Base-by-base conservation (phyloP, 2,329 filamentous ascomycete species). In the Stagonosporopsis rhizophila region DNA sequence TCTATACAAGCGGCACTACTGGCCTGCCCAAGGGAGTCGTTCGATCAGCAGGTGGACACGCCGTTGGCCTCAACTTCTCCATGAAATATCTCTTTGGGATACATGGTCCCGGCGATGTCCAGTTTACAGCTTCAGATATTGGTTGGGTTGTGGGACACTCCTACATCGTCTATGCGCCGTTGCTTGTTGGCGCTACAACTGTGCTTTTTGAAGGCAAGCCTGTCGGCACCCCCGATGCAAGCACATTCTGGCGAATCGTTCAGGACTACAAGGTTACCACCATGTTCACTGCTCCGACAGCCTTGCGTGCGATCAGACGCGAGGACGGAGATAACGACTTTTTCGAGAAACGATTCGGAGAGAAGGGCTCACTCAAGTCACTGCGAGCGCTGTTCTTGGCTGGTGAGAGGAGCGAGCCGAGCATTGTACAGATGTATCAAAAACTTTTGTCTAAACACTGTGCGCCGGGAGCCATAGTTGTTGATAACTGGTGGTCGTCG, bases 141-240 rank as follows among this genome's bases (percentile, higher is more conserved):
- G 94, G 93, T 28, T 97, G 93, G 94, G 91, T 93, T 0, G 91
- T 95, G 0, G 91, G 91, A 2, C 72, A 75, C 32, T 74, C 72
- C 6, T 97, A 95, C 72, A 96, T 96, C 60, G 81, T 96, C 12
- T 97, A 97, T 70, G 93, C 87, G 4, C 93, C 93, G 12, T 84
- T 98, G 6, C 84, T 97, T 1, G 86, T 89, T 0, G 93, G 93
- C 5, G 92, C 93, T 2, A 88, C 92, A 1, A 96, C 92, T 0
- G 85, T 97, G 1, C 81, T 97, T 0, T 97, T 92, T 74, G 93
- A 97, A 77, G 94, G 93, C n/a, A 97, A 97, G 65, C 93, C 93
- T 0, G 82, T 96, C 12, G 92, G 92, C 4, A 96, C 92, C 0
- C 93, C 93, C 0, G 88, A 96, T 66, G 90, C 92, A 0, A 89